A percentile compares a stretch with the other conserved stretches of the same genome.
phyloP scores from a whole-genome alignment of 208 protist species.

The Leishmania tarentolae region DNA sequence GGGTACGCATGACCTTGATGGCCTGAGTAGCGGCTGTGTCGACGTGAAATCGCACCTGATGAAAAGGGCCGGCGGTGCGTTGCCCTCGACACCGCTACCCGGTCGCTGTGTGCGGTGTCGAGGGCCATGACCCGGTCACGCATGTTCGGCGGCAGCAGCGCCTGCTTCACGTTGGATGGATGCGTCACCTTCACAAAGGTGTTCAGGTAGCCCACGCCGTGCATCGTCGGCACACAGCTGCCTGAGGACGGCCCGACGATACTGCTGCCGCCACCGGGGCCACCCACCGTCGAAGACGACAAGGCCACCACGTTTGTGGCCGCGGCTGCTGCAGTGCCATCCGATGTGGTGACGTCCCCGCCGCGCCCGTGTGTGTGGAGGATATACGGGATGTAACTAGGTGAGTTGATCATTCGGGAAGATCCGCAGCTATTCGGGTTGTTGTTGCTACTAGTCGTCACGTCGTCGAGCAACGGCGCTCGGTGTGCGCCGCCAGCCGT shows the following conservation, averaged over 20 bases:
- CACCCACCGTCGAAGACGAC: constrained; percentile 16
- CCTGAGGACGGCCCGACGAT: constrained; percentile 12
- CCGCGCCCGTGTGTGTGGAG: constrained; percentile 6
- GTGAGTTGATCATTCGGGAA: not conserved
- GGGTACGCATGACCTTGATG: not conserved
- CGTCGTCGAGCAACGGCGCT: not conserved
- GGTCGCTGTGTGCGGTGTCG: not conserved
- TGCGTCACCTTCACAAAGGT: constrained; percentile 13
- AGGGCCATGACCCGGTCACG: not conserved
- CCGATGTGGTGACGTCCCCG: not conserved
- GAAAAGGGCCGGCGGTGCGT: constrained; percentile 3
- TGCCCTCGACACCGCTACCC: not conserved
- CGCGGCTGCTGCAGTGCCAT: not conserved
- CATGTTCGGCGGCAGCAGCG: constrained; percentile 22
- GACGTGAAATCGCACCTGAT: not conserved
- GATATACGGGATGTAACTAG: constrained; percentile 9
- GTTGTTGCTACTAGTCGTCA: constrained; percentile 6
- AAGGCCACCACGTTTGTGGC: constrained; percentile 1
- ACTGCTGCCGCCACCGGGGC: constrained; percentile 6
- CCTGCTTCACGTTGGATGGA: constrained; percentile 9
- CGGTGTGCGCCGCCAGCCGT: not conserved
- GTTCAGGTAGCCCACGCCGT: constrained; percentile 9
- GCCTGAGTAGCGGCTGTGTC: not conserved
- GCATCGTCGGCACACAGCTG: constrained; percentile 1
- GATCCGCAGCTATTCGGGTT: constrained; percentile 1